These are phyloP conservation scores for Termitomyces sp. DNA, from an alignment of 768 basidiomycete genomes.

Conservation along the genomic window DNA sequence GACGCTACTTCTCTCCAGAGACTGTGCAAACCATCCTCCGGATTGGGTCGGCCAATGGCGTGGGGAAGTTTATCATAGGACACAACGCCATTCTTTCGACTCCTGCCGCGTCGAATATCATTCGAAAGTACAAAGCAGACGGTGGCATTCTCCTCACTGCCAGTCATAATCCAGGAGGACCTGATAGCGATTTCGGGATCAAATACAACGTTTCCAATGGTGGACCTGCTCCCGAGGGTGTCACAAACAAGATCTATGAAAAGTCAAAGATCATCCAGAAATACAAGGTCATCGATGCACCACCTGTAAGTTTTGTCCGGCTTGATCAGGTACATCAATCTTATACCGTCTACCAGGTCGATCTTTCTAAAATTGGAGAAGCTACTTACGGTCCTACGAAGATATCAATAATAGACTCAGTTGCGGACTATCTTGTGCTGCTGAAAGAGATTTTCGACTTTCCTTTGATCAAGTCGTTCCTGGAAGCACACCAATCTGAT, in stretches of 20 bases:
- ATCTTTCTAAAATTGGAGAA: constrained; percentile 79
- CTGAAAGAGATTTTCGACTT: constrained; percentile 94
- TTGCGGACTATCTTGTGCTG: constrained; percentile 79
- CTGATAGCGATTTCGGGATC: constrained; percentile 98
- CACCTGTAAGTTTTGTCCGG: constrained; percentile 47
- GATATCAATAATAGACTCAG: constrained; percentile 92
- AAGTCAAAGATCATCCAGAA: constrained; percentile 79
- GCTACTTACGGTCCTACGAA: constrained; percentile 75
- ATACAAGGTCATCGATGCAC: constrained; percentile 81
- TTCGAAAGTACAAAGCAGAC: constrained; percentile 92
- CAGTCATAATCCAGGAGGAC: constrained; percentile 97
- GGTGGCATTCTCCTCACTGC: constrained; percentile 98
- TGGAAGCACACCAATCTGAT: constrained; percentile 57
- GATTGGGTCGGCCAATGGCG: constrained; percentile 92
- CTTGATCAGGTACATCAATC: background rate
- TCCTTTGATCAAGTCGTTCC: constrained; percentile 83
- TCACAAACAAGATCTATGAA: constrained; percentile 95
- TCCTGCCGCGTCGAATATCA: constrained; percentile 93
- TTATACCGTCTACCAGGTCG: constrained; percentile 45
- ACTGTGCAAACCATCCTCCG: constrained; percentile 88
- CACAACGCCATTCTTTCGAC: constrained; percentile 92
- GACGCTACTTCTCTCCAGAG: constrained; percentile 86
- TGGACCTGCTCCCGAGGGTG: constrained; percentile 92
- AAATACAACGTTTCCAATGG: constrained; percentile 99
- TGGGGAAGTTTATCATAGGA: constrained; percentile 88